A percentile compares a stretch with the other conserved stretches of the same genome.
Evolutionary conservation across 208 protist species (phyloP).

Genomic region (Acanthamoeba pearcei): DNA sequence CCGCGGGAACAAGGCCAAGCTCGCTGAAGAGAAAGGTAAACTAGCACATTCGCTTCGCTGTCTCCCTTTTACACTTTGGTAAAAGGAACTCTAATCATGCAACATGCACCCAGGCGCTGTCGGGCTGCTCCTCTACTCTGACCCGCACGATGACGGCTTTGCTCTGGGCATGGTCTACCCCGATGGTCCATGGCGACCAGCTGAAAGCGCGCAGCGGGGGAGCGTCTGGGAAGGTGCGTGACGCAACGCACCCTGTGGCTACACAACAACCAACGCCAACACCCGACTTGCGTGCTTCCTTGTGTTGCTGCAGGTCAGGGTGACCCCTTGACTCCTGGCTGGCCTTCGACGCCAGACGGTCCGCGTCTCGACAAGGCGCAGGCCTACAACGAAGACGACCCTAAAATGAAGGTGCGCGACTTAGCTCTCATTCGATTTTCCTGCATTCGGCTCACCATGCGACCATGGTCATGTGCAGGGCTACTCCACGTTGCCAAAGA

Average conservation of each 20-base stretch:
- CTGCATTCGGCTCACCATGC: too few species aligned
- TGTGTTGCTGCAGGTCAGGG: slow-evolving; percentile 6
- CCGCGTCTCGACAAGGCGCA: slow-evolving; percentile 11
- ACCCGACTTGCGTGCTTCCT: neutral
- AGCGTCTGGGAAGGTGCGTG: slow-evolving; percentile 53
- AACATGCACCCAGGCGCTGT: neutral
- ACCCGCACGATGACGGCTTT: slow-evolving; percentile 73
- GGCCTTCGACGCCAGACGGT: slow-evolving; percentile 40
- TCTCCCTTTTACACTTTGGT: too few species aligned
- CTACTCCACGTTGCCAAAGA: slow-evolving; percentile 49
- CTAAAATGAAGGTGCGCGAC: slow-evolving; percentile 14
- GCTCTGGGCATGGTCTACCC: slow-evolving; percentile 56
- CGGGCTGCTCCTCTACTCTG: slow-evolving; percentile 69
- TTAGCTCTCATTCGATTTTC: too few species aligned
- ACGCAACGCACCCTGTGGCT: neutral
- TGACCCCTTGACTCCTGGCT: slow-evolving; percentile 61
- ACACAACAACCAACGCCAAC: neutral
- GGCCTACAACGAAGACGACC: slow-evolving; percentile 25
- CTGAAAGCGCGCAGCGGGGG: slow-evolving; percentile 57
- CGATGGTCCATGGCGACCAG: slow-evolving; percentile 72
- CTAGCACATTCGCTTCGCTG: neutral
- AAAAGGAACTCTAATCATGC: too few species aligned
- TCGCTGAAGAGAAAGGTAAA: slow-evolving; percentile 19
- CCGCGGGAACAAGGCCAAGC: slow-evolving; percentile 71
- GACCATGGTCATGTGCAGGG: neutral